Evolutionary conservation across 2,329 filamentous ascomycete genomes (phyloP).

Genomic region (Periconia sp.): DNA sequence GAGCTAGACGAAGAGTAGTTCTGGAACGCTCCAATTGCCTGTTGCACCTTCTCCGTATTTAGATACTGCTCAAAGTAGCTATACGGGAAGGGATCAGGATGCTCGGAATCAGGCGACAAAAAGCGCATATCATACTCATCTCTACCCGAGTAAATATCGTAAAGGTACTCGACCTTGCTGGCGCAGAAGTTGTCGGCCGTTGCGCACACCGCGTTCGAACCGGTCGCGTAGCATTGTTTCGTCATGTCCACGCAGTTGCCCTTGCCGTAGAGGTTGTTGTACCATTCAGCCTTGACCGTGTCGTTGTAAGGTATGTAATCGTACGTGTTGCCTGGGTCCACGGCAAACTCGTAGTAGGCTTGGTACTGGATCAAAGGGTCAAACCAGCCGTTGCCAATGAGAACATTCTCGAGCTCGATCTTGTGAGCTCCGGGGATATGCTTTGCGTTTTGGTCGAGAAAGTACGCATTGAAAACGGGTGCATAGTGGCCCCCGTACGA

Average conservation of each 20-base stretch:
- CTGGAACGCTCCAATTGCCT: slow-evolving; percentile 64
- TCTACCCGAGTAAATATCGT: slow-evolving; percentile 58
- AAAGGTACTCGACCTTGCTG: slow-evolving; percentile 58
- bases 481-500: slow-evolving; percentile 66
- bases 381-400: slow-evolving; percentile 67
- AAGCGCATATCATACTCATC: slow-evolving; percentile 68
- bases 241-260: slow-evolving; percentile 67
- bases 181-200: slow-evolving; percentile 64
- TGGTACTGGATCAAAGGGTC: slow-evolving; percentile 63
- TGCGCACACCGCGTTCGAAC: slow-evolving; percentile 58
- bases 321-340: slow-evolving; percentile 64
- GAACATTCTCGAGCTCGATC: slow-evolving; percentile 57
- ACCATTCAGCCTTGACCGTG: slow-evolving; percentile 57
- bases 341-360: slow-evolving; percentile 64
- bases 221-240: slow-evolving; percentile 60
- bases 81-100: slow-evolving; percentile 66
- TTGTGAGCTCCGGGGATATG: slow-evolving; percentile 52
- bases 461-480: slow-evolving; percentile 60
- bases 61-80: slow-evolving; percentile 63
- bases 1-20: slow-evolving; percentile 61
- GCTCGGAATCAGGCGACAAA: slow-evolving; percentile 59
- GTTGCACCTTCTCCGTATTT: slow-evolving; percentile 60
- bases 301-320: slow-evolving; percentile 60
- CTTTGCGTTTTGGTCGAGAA: slow-evolving; percentile 54
- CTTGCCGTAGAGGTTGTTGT: slow-evolving; percentile 65